phyloP scores from a whole-genome alignment of 2,329 filamentous ascomycete genomes.

The Curvularia sp. region DNA sequence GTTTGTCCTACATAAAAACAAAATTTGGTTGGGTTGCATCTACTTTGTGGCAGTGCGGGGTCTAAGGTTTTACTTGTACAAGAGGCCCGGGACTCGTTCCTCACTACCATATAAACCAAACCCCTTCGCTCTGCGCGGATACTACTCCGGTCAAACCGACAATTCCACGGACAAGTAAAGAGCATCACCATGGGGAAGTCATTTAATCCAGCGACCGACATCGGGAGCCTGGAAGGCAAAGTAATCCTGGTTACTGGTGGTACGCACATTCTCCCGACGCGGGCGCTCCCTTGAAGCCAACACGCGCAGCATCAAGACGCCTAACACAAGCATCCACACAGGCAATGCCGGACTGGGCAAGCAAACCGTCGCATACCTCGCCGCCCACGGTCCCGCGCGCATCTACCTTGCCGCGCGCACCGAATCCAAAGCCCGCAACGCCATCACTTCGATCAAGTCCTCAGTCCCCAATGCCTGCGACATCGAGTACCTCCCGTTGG shows the following conservation, averaged over 20 bases:
- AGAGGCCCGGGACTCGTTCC: background rate
- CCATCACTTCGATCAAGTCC: constrained; percentile 51
- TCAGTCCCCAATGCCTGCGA: constrained; percentile 44
- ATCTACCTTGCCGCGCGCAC: constrained; percentile 59
- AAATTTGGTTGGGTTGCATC: background rate
- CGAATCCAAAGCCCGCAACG: constrained; percentile 50
- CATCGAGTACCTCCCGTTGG: constrained; percentile 51
- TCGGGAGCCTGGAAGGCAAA: constrained; percentile 40
- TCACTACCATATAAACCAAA: background rate
- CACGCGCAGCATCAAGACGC: background rate
- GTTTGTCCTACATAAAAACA: background rate
- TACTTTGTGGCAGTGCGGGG: background rate
- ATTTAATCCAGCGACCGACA: constrained; percentile 38
- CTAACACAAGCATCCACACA: constrained; percentile 22
- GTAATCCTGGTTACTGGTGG: constrained; percentile 48
- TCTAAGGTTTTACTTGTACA: background rate
- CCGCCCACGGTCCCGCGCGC: constrained; percentile 52
- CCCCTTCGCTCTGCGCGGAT: background rate
- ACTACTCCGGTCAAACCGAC: background rate
- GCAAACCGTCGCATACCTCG: constrained; percentile 54
- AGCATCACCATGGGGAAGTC: constrained; percentile 26
- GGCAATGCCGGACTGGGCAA: constrained; percentile 58
- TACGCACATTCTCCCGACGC: constrained; percentile 19
- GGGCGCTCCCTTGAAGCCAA: background rate
- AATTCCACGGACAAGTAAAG: constrained; percentile 6